phyloP scores from a whole-genome alignment of 1,284 basidiomycete species.

The Leccinum fuscescens region DNA sequence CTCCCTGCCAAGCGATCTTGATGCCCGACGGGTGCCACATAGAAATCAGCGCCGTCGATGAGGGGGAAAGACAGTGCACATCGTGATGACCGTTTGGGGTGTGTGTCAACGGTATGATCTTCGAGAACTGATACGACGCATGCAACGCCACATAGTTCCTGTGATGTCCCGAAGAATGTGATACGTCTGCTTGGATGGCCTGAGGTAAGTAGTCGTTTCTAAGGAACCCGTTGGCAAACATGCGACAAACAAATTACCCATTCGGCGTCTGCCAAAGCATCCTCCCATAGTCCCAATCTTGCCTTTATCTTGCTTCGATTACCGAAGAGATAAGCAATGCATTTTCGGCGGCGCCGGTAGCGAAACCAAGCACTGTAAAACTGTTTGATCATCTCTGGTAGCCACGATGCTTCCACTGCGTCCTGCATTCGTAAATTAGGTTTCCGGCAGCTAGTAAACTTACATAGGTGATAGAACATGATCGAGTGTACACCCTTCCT shows the following conservation, averaged over 20 bases:
- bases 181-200: slow-evolving; percentile 8
- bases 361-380: background rate
- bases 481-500: background rate
- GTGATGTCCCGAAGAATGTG: slow-evolving; percentile 4
- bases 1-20: slow-evolving; percentile 63
- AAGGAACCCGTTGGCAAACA: background rate
- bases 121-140: slow-evolving; percentile 43
- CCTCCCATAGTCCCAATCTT: background rate
- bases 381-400: too few species aligned
- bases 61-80: slow-evolving; percentile 38
- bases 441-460: background rate
- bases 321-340: slow-evolving; percentile 4
- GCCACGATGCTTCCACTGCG: too few species aligned
- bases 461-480: background rate
- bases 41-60: slow-evolving; percentile 56
- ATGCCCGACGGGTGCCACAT: slow-evolving; percentile 54
- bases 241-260: background rate
- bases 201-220: background rate
- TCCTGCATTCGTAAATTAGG: background rate
- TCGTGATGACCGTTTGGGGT: slow-evolving; percentile 41
- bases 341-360: background rate
- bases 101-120: slow-evolving; percentile 53
- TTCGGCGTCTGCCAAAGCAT: slow-evolving; percentile 3
- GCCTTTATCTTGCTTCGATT: slow-evolving; percentile 9
- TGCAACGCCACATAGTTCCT: slow-evolving; percentile 5